Conservation (phyloP, 768 basidiomycete species). For the Artomyces pyxidatus region DNA sequence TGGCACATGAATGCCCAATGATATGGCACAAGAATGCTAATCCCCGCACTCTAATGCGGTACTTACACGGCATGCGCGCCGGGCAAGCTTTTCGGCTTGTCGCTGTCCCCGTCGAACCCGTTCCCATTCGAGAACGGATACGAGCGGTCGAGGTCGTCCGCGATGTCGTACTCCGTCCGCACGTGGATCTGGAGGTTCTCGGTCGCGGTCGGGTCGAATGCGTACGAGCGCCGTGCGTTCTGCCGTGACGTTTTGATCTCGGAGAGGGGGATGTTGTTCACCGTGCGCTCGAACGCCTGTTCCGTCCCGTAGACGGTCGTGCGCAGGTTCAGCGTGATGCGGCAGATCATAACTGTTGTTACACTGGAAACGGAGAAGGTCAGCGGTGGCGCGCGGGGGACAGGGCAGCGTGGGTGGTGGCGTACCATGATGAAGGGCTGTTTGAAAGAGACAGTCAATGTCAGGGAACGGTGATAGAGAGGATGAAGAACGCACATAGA, state of each 20-base stretch:
- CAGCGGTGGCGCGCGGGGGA: neutral
- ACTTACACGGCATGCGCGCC: too few relatives aligned
- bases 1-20: too few relatives aligned
- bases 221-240: neutral
- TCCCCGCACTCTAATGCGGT: too few relatives aligned
- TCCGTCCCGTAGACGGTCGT: slow-evolving; percentile 12
- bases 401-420: neutral
- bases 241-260: neutral
- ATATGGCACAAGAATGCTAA: too few relatives aligned
- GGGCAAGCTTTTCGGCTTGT: too few relatives aligned
- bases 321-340: slow-evolving; percentile 15
- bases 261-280: slow-evolving; percentile 4
- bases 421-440: slow-evolving; percentile 15
- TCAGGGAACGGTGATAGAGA: neutral
- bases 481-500: slow-evolving; percentile 7
- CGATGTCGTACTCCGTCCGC: slow-evolving; percentile 4
- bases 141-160: neutral
- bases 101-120: neutral
- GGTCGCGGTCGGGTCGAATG: neutral
- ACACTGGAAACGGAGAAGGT: slow-evolving; percentile 1
- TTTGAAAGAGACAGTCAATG: neutral
- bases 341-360: slow-evolving; percentile 13
- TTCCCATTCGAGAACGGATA: neutral
- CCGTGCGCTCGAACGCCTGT: slow-evolving; percentile 2
- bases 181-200: slow-evolving; percentile 5